Conservation (phyloP, 352 stramenopile species). For the Globisporangium middletonii region DNA sequence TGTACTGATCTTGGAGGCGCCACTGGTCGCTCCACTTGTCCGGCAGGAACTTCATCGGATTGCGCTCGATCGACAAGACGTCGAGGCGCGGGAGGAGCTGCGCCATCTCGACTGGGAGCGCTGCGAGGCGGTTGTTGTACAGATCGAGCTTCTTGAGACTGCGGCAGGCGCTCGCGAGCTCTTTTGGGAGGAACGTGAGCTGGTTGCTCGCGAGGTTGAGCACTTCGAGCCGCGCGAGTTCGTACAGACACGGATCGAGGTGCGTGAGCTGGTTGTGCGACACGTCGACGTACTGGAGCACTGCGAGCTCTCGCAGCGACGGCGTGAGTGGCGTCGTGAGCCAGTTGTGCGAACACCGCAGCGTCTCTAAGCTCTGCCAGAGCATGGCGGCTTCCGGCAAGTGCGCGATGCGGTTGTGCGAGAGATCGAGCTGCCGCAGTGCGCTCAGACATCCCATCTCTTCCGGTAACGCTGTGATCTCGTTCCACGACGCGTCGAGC, state of each 20-base stretch:
- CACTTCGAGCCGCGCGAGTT: slow-evolving; percentile 40
- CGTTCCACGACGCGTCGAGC: slow-evolving; percentile 62
- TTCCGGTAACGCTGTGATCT: slow-evolving; percentile 40
- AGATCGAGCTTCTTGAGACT: slow-evolving; percentile 51
- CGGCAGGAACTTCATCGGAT: slow-evolving; percentile 45
- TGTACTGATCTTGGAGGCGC: slow-evolving; percentile 47
- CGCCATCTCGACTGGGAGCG: slow-evolving; percentile 50
- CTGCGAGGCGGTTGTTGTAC: slow-evolving; percentile 49
- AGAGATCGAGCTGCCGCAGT: slow-evolving; percentile 35
- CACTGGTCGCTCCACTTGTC: slow-evolving; percentile 64
- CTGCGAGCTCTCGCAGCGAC: slow-evolving; percentile 19
- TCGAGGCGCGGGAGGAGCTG: slow-evolving; percentile 46
- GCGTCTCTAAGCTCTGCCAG: slow-evolving; percentile 27
- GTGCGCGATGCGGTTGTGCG: slow-evolving; percentile 39
- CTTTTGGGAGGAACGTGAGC: slow-evolving; percentile 30
- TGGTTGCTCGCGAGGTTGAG: slow-evolving; percentile 48
- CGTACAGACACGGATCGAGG: slow-evolving; percentile 45
- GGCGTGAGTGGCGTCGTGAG: slow-evolving; percentile 32
- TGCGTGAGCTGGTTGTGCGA: slow-evolving; percentile 40
- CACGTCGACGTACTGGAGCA: slow-evolving; percentile 54
- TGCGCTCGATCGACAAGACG: slow-evolving; percentile 46
- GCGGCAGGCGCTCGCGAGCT: slow-evolving; percentile 21
- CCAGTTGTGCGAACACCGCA: slow-evolving; percentile 51
- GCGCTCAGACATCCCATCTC: slow-evolving; percentile 47
- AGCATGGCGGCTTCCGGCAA: slow-evolving; percentile 48